Evolutionary conservation across 2,329 filamentous ascomycete genomes (phyloP), one percentile per base, ranked within the genome.

Genomic region (Calonectria henricotiae): DNA sequence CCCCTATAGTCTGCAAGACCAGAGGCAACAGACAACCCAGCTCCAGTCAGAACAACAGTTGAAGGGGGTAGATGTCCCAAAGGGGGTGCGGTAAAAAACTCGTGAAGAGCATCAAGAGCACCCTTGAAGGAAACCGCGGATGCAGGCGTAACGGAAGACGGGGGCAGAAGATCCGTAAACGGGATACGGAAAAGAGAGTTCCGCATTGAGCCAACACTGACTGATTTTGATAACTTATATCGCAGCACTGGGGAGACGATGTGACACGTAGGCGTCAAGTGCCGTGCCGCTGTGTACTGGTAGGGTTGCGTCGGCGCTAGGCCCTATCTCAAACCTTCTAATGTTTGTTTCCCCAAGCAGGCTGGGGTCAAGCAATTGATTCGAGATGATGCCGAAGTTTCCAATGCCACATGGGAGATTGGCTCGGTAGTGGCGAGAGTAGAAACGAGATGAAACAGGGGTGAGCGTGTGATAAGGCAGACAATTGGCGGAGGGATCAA

Each of bases 1-100:
- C 96, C 96, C 66, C 96, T 88, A 82, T 99, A 99, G 83, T 99
- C 96, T 35, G 96, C 93, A 37, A 99, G 88, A 0, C 96, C 96
- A 12, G 94, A 98, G 4, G 95, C 94, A 9, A 98, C 96, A 1
- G 94, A 98, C 62, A 99, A 93, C 3, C 96, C 96, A 3, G 96
- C 96, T 12, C 96, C 96, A 0, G 95, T 92, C 84, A 86, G 86
- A 76, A 87, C 83, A 65, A 86, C 85, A 11, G 86, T 88, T 30
- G 82, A 82, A 41, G 84, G 78, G 23, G 85, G 84, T 20, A 89
- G 83, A 54, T 85, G 83, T 7, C 80, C 79, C 12, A 89, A 85
- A 17, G 89, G 83, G 20, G 89, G 87, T 6, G 91, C 85, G 62
- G 88, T 87, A 72, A 99, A 88, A 84, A 99, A 98, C 68, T 89